A percentile compares a stretch with the other conserved stretches of the same genome.
phyloP scores from a whole-genome alignment of 2,329 filamentous ascomycete genomes.

The Aspergillus vadensis region DNA sequence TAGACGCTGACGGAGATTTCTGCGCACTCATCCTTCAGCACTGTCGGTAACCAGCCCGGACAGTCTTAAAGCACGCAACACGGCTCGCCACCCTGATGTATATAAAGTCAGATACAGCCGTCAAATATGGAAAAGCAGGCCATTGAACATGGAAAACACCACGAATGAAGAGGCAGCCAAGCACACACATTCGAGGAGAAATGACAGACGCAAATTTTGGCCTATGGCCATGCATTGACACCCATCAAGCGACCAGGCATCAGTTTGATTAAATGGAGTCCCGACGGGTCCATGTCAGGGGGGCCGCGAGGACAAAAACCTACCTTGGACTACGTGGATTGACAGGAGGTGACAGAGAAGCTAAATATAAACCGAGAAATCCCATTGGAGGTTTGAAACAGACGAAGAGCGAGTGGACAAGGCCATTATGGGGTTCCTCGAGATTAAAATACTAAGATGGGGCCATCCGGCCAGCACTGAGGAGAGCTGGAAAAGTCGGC shows the following conservation, averaged over 20 bases:
- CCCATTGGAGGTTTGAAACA: slow-evolving; percentile 8
- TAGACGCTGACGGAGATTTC: slow-evolving; percentile 5
- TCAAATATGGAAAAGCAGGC: neutral
- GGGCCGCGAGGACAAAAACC: neutral
- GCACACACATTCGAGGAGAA: neutral
- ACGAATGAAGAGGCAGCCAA: neutral
- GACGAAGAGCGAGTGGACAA: slow-evolving; percentile 5
- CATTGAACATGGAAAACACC: neutral
- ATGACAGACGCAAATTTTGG: neutral
- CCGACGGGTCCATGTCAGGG: slow-evolving; percentile 5
- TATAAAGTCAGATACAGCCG: neutral
- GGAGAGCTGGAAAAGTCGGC: neutral
- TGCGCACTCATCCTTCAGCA: slow-evolving; percentile 7
- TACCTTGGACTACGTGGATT: slow-evolving; percentile 7
- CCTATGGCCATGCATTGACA: neutral
- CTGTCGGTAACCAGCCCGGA: neutral
- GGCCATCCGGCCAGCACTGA: neutral
- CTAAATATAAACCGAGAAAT: slow-evolving; percentile 8
- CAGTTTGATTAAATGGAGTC: neutral
- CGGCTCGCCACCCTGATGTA: neutral
- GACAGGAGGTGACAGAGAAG: neutral
- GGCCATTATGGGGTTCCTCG: slow-evolving; percentile 1
- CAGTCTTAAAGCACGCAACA: neutral
- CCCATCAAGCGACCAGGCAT: neutral
- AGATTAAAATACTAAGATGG: neutral